These are phyloP conservation scores for Cryptococcus sp. DNA, from an alignment of 1,284 basidiomycete species.

Conservation along the genomic window DNA sequence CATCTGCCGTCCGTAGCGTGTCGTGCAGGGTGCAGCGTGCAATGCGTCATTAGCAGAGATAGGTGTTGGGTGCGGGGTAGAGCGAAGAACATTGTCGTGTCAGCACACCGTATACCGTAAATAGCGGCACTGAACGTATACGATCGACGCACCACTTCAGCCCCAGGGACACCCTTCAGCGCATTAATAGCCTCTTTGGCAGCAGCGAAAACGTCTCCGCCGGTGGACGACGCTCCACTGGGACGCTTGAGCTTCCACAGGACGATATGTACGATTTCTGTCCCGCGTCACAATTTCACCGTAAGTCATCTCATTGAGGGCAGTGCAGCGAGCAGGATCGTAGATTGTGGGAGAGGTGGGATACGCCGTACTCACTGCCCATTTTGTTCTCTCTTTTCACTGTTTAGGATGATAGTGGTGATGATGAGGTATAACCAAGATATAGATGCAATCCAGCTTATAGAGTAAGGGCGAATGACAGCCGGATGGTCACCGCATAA, in stretches of 20 bases:
- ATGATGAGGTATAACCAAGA: too few species aligned
- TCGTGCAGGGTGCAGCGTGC: not conserved
- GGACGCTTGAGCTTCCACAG: constrained; percentile 47
- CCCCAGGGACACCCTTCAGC: constrained; percentile 13
- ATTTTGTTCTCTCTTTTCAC: not conserved
- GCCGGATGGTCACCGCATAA: too few species aligned
- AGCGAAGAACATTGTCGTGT: not conserved
- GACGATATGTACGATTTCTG: constrained; percentile 53
- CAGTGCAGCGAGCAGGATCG: not conserved
- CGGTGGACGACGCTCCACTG: constrained; percentile 9
- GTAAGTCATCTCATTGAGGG: too few species aligned
- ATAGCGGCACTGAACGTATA: too few species aligned
- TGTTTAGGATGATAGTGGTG: not conserved
- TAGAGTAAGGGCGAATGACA: too few species aligned
- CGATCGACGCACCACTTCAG: not conserved
- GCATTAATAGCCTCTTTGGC: constrained; percentile 39
- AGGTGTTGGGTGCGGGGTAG: not conserved
- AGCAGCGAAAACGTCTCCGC: constrained; percentile 25
- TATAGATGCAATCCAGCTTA: too few species aligned
- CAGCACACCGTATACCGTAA: too few species aligned
- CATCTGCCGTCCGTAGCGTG: not conserved
- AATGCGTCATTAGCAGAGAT: too few species aligned
- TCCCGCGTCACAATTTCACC: not conserved
- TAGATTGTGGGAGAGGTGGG: not conserved
- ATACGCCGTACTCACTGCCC: not conserved